Evolutionary conservation across 2,329 filamentous ascomycete genomes (phyloP), one percentile per base, ranked within the genome.

Genomic region (Penicillium sp.): DNA sequence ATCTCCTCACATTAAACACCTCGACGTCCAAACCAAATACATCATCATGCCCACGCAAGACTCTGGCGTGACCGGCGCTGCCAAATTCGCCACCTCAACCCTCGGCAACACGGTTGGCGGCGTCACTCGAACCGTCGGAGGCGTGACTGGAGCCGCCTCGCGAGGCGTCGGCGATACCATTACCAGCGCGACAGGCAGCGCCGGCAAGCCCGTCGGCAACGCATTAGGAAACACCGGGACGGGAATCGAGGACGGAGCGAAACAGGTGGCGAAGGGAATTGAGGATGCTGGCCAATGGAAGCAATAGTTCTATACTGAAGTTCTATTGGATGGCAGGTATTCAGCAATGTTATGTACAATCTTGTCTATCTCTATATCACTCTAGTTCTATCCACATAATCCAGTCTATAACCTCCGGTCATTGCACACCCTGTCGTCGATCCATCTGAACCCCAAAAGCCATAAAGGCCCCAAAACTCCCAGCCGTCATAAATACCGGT

Each of bases 251-350:
- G 64, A 67, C 30, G 77, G 74, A 1, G 58, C 68, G 25, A 63
- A 65, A 29, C 63, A 60, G 31, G 65, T 78, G 2, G 70, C 71
- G 10, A 69, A 74, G 59, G 75, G 76, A 0, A 70, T 75, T 5
- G 75, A 79, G 60, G 65, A 77, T 51, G 76, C 76, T 8, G 76
- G 77, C 2, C 60, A 78, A 54, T 77, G 75, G 74, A 57, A 33
- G 36, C 36, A 26, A 33, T 28, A 17, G n/a, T 34, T 30, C 22
- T 26, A 23, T 11, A 11, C n/a, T n/a, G n/a, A n/a, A n/a, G n/a
- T n/a, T n/a, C n/a, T n/a, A n/a, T n/a, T n/a, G n/a, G n/a, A n/a
- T n/a, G n/a, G n/a, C n/a, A n/a, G n/a, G n/a, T n/a, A n/a, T n/a
- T n/a, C n/a, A n/a, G n/a, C n/a, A n/a, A n/a, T n/a, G n/a, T n/a